Base-by-base conservation (phyloP, 352 stramenopile species). In the Phytophthora cryptogea region DNA sequence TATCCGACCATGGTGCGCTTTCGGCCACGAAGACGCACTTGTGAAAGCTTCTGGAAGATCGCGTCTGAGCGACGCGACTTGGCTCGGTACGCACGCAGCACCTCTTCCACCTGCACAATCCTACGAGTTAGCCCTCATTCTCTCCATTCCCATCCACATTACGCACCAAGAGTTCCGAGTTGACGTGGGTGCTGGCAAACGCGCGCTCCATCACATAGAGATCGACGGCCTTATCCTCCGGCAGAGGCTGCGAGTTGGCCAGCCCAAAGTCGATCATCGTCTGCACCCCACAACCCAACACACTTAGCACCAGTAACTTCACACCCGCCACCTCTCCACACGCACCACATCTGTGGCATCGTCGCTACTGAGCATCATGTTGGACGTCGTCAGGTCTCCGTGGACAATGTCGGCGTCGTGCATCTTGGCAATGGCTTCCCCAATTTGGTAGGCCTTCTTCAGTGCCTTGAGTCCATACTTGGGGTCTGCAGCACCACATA, bases 151-250 rank as follows among this genome's bases (percentile, higher is more conserved):
- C 8, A 68, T 42, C 14, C 11, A 8, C 33, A 39, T n/a, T 13
- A 42, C 67, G 26, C 54, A 92, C 83, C 69, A 97, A 63, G 4
- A 82, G 54, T 36, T 97, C 78, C 30, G 89, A 92, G 41, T 95
- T 83, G 32, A 92, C 72, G 58, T 98, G 92, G 7, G 90, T 97
- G 46, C 86, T 96, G 59, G 85, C 77, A 68, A 98, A 96, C 3
- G 92, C 92, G 37, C 92, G 85, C 65, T 98, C 92, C 76, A 98
- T 91, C 30, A 97, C 92, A 65, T 98, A 98, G 8, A 98, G 72
- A 36, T 98, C 92, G 10, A 98, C 92, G 14, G 89, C 92, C 55
- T 96, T 97, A 65, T 98, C 92, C 47, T 98, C 92, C 6, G 83
- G 83, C 35, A 92, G 66, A 27, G 85, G 83, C 52, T 94, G 81